Evolutionary conservation across 139 green algal species (phyloP).

Genomic region (Auxenochlorella pyrenoidosa): DNA sequence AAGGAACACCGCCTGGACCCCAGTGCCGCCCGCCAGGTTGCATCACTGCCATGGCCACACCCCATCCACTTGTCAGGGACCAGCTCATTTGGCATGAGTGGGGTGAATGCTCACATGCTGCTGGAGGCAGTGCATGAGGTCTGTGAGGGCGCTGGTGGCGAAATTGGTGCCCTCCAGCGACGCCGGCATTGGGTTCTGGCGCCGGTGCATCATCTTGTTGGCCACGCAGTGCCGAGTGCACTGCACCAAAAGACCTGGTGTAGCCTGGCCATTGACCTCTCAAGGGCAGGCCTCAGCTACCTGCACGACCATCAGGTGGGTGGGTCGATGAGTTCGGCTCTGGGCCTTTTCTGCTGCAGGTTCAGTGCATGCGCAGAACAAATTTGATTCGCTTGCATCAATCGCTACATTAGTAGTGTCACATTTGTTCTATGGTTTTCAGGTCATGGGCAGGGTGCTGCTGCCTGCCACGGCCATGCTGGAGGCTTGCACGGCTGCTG

Average conservation of each 20-base stretch:
- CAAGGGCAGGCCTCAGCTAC: constrained; percentile 22
- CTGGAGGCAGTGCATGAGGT: constrained; percentile 1
- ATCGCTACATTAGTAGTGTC: neutral
- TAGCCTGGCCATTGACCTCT: neutral
- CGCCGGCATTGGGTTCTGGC: constrained; percentile 34
- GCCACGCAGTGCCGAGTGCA: neutral
- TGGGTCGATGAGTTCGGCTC: too few species aligned
- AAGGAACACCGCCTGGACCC: constrained; percentile 3
- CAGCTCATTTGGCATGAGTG: constrained; percentile 63
- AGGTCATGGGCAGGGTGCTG: constrained; percentile 33
- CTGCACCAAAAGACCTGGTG: neutral
- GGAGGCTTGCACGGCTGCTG: constrained; percentile 1
- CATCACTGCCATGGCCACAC: neutral
- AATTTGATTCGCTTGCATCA: neutral
- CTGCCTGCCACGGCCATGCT: constrained; percentile 46
- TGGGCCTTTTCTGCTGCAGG: neutral
- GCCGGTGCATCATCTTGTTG: neutral
- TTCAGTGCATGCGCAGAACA: neutral
- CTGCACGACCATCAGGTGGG: constrained; percentile 46
- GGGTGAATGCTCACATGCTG: constrained; percentile 57
- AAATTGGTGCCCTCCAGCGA: neutral
- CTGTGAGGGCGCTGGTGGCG: neutral
- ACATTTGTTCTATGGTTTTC: neutral
- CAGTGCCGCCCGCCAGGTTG: neutral
- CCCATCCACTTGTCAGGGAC: constrained; percentile 36